Conservation (phyloP, 371 early-diverging fungal genomes). For the Apophysomyces elegans region DNA sequence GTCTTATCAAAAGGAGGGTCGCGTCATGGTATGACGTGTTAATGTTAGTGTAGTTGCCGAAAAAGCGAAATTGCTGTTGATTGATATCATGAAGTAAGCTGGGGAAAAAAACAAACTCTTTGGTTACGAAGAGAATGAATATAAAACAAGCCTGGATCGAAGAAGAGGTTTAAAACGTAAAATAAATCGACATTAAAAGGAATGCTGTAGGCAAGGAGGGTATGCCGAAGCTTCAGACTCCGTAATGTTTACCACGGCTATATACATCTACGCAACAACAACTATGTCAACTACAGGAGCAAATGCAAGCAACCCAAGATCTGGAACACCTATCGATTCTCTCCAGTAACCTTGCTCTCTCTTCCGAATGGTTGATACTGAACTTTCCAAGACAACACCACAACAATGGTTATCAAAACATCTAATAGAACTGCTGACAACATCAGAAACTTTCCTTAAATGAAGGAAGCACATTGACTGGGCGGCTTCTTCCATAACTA, state of each 20-base stretch:
- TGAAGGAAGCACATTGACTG: background rate
- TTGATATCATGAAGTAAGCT: too few relatives aligned
- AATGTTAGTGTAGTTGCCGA: too few relatives aligned
- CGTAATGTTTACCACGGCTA: too few relatives aligned
- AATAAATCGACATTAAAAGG: slow-evolving; percentile 73
- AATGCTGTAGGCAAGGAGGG: slow-evolving; percentile 47
- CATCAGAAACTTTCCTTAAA: background rate
- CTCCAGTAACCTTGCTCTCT: slow-evolving; percentile 1
- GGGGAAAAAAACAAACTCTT: slow-evolving; percentile 46
- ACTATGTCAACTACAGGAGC: background rate
- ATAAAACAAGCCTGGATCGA: slow-evolving; percentile 69
- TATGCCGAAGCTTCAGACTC: background rate
- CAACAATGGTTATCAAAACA: background rate
- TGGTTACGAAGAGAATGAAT: slow-evolving; percentile 64
- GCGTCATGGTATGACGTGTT: too few relatives aligned
- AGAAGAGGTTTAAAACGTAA: slow-evolving; percentile 75
- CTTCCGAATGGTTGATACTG: background rate
- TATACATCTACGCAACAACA: too few relatives aligned
- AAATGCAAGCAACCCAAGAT: background rate
- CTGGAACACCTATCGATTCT: background rate
- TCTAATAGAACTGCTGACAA: background rate
- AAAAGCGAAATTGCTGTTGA: too few relatives aligned
- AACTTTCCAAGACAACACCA: background rate
- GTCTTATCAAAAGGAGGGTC: too few relatives aligned
- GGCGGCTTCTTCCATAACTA: background rate